Evolutionary conservation across 495 filamentous ascomycete genomes (phyloP), one percentile per base, ranked within the genome.

Genomic region (Neurospora sp.): DNA sequence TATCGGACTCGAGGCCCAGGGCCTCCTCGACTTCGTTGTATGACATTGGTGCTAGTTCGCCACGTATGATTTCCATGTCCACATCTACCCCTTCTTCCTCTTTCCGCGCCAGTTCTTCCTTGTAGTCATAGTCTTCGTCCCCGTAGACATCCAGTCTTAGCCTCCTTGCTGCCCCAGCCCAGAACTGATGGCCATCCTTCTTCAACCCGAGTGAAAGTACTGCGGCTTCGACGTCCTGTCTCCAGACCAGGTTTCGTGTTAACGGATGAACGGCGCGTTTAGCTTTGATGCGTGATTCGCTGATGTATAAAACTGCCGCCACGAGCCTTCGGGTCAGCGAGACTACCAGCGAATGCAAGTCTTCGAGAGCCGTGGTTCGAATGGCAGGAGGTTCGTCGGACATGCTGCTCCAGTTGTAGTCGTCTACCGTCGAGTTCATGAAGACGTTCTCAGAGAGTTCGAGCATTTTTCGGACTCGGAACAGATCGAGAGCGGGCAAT

Each of bases 281-380:
- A 75, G 84, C 38, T 80, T 86, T 73, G 83, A 87, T 39, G 84
- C 78, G 73, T 84, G 85, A 75, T 85, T 90, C 84, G 14, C 91
- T 88, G n/a, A 91, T 86, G 75, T 89, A 92, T 0, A 95, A 76
- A 2, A 87, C 79, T 2, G 91, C 86, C 8, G 90, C 86, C 1
- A 97, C 82, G 23, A 97, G 78, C n/a, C 90, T 84, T 38, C 86
- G 86, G 0, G 91, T 94, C 20, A 94, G 73, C 72, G 84, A 90
- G 11, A 92, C 79, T 23, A 86, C 83, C 7, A 96, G 79, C n/a
- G 86, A 84, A 76, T 94, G 86, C 71, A 96, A 91, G 73, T 97
- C 93, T 31, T 88, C 85, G 12, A 95, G 85, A 2, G 91, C 90
- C 6, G 87, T 92, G 75, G 81, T 85, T 76, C 84, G 86, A 18